Base-by-base conservation (phyloP, 2,329 filamentous ascomycete genomes). In the Arthroderma uncinatum region DNA sequence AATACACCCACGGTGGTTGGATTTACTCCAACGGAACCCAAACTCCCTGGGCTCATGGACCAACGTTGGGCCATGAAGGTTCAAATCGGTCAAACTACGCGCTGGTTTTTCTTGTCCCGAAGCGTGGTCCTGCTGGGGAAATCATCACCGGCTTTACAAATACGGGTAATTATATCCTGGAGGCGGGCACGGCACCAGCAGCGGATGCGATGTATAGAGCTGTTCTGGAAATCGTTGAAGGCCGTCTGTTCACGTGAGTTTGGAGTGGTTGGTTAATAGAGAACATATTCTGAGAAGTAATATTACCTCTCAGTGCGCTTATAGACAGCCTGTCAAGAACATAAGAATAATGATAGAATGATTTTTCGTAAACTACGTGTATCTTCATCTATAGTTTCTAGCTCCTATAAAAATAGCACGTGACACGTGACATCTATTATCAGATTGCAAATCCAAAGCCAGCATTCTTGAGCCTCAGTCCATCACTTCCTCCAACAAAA, bases 1-100 rank as follows among this genome's bases (percentile, higher is more conserved):
- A 40, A 23, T 58, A 58, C 36, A 59, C 58, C 14, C 53, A 52
- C 47, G 58, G 58, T n/a, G 58, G 58, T 6, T 59, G 55, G 58
- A 34, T 48, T 6, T 57, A 39, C 34, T 34, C 36, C n/a, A 33
- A 57, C 14, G 48, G 25, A 14, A 48, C 58, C 23, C 19, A 25
- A 2, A 47, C 28, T 28, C 55, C 54, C 6, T 59, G 58, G 58
- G 10, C 55, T 21, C 57, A 57, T 34, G 52, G 58, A 4, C 58
- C 58, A 42, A 33, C 53, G 19, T 36, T 59, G 21, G 23, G 21
- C 6, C 55, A 59, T 54, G 50, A 50, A 9, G 55, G 58, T 1
- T 57, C 58, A 5, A 57, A 57, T 37, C 16, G 7, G 1, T 28
- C 34, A 3, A n/a, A 50, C 34, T 54, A 54, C 21, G 55, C 47